A percentile compares a stretch with the other conserved stretches of the same genome.
These are phyloP conservation scores for Millerozyma miso DNA, from an alignment of 805 yeast genomes.

Conservation along the genomic window DNA sequence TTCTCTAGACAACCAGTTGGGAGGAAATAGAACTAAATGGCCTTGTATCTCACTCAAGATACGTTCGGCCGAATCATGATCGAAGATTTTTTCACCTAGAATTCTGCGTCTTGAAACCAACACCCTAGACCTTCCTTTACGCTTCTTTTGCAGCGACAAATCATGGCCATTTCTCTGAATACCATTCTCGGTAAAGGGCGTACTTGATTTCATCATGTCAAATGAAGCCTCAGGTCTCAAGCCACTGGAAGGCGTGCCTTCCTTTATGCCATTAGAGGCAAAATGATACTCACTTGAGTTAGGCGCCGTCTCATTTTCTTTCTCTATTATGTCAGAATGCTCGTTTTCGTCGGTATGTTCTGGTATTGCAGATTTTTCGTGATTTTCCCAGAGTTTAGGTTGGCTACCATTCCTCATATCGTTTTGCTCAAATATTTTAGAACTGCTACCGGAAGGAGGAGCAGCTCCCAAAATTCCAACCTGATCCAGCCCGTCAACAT, in stretches of 20 bases:
- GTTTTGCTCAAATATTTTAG: slow-evolving; percentile 3
- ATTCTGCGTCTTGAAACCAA: slow-evolving; percentile 33
- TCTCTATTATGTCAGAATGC: too few species aligned
- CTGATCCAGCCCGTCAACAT: slow-evolving; percentile 23
- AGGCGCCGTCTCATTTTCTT: too few species aligned
- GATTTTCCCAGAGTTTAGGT: slow-evolving; percentile 1
- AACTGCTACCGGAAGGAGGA: slow-evolving; percentile 21
- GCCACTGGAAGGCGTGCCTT: background rate
- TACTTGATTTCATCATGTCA: background rate
- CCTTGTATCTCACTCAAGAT: slow-evolving; percentile 74
- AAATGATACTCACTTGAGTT: background rate
- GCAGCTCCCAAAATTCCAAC: slow-evolving; percentile 35
- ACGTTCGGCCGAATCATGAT: slow-evolving; percentile 71
- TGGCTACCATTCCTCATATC: background rate
- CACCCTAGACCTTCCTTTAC: slow-evolving; percentile 34
- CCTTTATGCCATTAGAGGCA: background rate
- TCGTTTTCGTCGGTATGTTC: slow-evolving; percentile 1
- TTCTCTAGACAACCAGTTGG: slow-evolving; percentile 85
- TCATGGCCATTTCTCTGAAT: background rate
- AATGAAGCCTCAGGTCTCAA: background rate
- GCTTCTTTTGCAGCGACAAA: slow-evolving; percentile 8
- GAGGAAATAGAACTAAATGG: slow-evolving; percentile 85
- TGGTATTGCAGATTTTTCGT: slow-evolving; percentile 2
- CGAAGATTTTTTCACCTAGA: slow-evolving; percentile 52
- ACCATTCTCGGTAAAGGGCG: background rate